Percentiles rank a stretch among this genome's conserved stretches.
phyloP scores from a whole-genome alignment of 2,329 filamentous ascomycete genomes.

The Plenodomus biglobosus region DNA sequence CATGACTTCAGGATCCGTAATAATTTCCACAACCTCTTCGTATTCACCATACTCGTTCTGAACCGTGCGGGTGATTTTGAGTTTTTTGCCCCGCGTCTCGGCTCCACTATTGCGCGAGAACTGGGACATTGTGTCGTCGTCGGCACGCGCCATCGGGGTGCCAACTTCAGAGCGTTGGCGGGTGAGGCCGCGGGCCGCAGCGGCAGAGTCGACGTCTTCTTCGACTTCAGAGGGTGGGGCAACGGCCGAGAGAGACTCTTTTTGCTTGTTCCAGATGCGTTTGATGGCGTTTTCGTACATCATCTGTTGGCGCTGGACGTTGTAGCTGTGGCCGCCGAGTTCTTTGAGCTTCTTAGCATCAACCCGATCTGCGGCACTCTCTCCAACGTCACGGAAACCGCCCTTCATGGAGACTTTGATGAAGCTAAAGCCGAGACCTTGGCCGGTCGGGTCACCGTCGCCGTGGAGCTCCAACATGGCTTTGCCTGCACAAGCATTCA shows the following conservation, averaged over 20 bases:
- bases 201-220: slow-evolving; percentile 59
- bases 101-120: slow-evolving; percentile 56
- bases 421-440: slow-evolving; percentile 93
- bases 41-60: slow-evolving; percentile 66
- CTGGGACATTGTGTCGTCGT: slow-evolving; percentile 67
- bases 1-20: slow-evolving; percentile 80
- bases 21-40: slow-evolving; percentile 41
- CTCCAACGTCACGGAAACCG: slow-evolving; percentile 86
- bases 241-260: slow-evolving; percentile 70
- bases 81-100: slow-evolving; percentile 63
- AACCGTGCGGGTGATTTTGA: slow-evolving; percentile 73
- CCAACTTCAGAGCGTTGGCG: slow-evolving; percentile 63
- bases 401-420: slow-evolving; percentile 99
- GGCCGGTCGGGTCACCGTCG: slow-evolving; percentile 89
- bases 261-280: slow-evolving; percentile 90
- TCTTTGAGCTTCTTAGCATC: slow-evolving; percentile 72
- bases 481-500: slow-evolving; percentile 90
- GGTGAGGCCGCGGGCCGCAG: slow-evolving; percentile 44
- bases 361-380: slow-evolving; percentile 83
- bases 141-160: slow-evolving; percentile 59
- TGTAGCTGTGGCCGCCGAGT: slow-evolving; percentile 89
- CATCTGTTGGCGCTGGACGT: slow-evolving; percentile 89
- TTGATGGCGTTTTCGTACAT: slow-evolving; percentile 90
- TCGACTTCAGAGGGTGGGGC: slow-evolving; percentile 76
- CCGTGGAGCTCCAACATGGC: slow-evolving; percentile 96